These are phyloP conservation scores for Astrothelium subdiscretum DNA, from an alignment of 495 filamentous ascomycete species.

Conservation along the genomic window DNA sequence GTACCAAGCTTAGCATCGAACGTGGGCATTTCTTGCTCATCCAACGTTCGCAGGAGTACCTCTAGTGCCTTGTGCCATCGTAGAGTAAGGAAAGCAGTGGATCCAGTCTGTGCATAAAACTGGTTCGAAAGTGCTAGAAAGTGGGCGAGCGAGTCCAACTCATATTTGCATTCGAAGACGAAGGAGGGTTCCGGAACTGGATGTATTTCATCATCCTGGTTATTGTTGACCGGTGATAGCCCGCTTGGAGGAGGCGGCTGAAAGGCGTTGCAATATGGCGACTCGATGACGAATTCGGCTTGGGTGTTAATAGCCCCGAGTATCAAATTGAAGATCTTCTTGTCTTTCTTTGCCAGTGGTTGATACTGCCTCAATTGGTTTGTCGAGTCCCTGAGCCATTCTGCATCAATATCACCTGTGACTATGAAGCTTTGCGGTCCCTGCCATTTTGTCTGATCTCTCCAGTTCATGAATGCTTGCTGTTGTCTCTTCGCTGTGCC, in stretches of 20 bases:
- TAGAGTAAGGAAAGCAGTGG: conserved; percentile 60
- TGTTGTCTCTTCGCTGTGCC: conserved; percentile 26
- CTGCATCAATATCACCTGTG: conserved; percentile 96
- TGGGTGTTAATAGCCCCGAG: conserved; percentile 95
- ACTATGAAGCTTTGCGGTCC: conserved; percentile 90
- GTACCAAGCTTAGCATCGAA: conserved; percentile 54
- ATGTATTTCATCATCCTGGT: conserved; percentile 73
- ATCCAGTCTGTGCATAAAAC: conserved; percentile 70
- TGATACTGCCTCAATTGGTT: conserved; percentile 93
- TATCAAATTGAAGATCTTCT: conserved; percentile 62
- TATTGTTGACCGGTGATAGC: conserved; percentile 54
- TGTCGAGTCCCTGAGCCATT: conserved; percentile 95
- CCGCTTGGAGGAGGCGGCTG: conserved; percentile 81
- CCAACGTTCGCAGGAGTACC: conserved; percentile 58
- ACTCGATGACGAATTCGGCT: conserved; percentile 83
- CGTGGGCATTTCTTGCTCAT: conserved; percentile 67
- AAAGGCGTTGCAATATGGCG: conserved; percentile 97
- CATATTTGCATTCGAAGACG: conserved; percentile 99
- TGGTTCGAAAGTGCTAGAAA: conserved; percentile 81
- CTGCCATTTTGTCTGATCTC: conserved; percentile 45
- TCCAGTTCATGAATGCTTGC: neutral
- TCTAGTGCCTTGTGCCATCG: conserved; percentile 75
- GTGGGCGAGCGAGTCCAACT: conserved; percentile 87
- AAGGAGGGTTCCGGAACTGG: conserved; percentile 69
- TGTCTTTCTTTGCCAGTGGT: conserved; percentile 65